Evolutionary conservation across 306 rosid species (phyloP), one percentile per base, ranked within the genome.

Genomic region (Cucumis cinereus): DNA sequence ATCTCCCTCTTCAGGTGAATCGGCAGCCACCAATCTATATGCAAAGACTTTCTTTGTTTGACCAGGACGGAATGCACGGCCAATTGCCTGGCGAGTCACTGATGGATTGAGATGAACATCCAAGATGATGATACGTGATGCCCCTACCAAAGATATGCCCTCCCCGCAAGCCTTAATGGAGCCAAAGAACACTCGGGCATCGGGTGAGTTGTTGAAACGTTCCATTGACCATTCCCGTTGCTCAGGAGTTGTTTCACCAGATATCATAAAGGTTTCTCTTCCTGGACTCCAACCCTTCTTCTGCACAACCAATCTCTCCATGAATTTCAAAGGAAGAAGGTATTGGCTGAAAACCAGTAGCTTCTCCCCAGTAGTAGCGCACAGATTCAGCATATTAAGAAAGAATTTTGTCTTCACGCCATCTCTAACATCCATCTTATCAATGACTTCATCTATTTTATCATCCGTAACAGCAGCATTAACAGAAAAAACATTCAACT

Each of bases 101-200:
- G 99, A 94, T 0, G 99, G 99, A 76, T 94, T 94, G 4, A 94
- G 88, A 80, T 86, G 98, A 20, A 94, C 90, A 62, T 94, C 98
- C 80, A 94, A 77, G 19, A 94, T 85, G 16, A 94, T 78, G 23
- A 94, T 75, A 22, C 96, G 94, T 11, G 99, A 94, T 30, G 99
- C 99, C 58, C 99, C 99, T 62, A 94, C 97, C 79, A 92, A 74
- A 19, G 99, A 94, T 59, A 94, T 94, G 12, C 99, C 99, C 82
- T 94, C 99, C 28, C 99, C 99, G 54, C 99, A 94, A 2, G 99
- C 99, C 86, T 94, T 94, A 64, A 94, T 94, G 5, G 99, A 94
- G 77, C 99, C 99, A 82, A 94, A 91, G 82, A 94, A 92, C 43
- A 94, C 86, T 84, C 79, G 87, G 7, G 99, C 97, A 57, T 85